Percentiles rank a stretch among this genome's conserved stretches.
Conservation (phyloP, 768 basidiomycete genomes). For the Boletales sp. region DNA sequence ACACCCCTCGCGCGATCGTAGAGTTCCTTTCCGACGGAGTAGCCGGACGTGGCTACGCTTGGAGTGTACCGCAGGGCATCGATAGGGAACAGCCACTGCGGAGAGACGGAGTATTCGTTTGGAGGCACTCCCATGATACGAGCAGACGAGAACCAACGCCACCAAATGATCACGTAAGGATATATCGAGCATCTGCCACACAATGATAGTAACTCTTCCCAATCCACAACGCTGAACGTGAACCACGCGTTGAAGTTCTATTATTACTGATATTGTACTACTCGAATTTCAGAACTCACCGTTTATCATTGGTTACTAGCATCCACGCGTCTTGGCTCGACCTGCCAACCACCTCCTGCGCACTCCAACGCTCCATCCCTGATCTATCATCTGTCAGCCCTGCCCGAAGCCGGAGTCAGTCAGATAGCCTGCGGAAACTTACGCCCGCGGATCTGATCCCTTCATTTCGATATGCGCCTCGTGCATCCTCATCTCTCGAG, state of each 20-base stretch:
- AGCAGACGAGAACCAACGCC: constrained; percentile 16
- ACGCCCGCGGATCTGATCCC: constrained; percentile 31
- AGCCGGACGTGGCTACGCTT: constrained; percentile 44
- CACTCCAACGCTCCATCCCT: background rate
- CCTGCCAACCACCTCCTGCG: background rate
- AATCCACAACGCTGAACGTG: background rate
- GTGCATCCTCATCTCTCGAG: constrained; percentile 13
- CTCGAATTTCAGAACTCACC: background rate
- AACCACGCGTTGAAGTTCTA: constrained; percentile 2
- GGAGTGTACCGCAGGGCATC: constrained; percentile 58
- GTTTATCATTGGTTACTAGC: background rate
- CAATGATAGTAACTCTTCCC: too few relatives aligned
- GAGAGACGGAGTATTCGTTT: constrained; percentile 26
- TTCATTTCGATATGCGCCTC: constrained; percentile 24
- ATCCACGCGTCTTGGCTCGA: background rate
- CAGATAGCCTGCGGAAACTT: constrained; percentile 19
- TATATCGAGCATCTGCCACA: background rate
- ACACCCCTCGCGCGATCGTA: constrained; percentile 79
- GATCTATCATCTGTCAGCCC: constrained; percentile 15
- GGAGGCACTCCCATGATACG: constrained; percentile 19
- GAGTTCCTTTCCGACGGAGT: constrained; percentile 59
- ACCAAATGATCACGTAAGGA: constrained; percentile 26
- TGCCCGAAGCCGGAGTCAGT: constrained; percentile 16
- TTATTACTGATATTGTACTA: constrained; percentile 11
- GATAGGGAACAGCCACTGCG: constrained; percentile 74